phyloP scores from a whole-genome alignment of 352 stramenopile genomes.

The Pythium brachiatum region DNA sequence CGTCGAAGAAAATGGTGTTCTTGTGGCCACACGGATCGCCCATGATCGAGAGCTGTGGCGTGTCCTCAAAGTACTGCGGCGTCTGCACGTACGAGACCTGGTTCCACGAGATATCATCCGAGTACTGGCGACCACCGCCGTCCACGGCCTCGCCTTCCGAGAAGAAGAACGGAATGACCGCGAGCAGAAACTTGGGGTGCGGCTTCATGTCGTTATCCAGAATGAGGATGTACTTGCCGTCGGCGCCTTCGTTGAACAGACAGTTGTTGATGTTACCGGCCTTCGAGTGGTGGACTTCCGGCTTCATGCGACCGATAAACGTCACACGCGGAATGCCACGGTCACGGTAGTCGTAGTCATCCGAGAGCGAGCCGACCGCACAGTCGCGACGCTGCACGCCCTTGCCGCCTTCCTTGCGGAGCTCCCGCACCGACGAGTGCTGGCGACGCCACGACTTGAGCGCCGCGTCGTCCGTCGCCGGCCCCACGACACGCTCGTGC shows the following conservation, averaged over 20 bases:
- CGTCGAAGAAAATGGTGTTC: conserved; percentile 91
- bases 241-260: conserved; percentile 87
- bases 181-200: conserved; percentile 85
- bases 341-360: conserved; percentile 91
- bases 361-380: conserved; percentile 79
- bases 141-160: conserved; percentile 86
- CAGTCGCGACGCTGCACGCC: conserved; percentile 82
- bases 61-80: conserved; percentile 89
- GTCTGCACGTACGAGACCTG: conserved; percentile 89
- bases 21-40: conserved; percentile 87
- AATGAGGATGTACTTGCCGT: conserved; percentile 89
- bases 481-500: conserved; percentile 83
- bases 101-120: conserved; percentile 89
- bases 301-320: conserved; percentile 88
- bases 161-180: conserved; percentile 88
- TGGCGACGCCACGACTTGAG: conserved; percentile 85
- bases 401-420: conserved; percentile 80
- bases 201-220: conserved; percentile 93
- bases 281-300: conserved; percentile 88
- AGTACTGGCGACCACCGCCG: conserved; percentile 80
- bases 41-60: conserved; percentile 80
- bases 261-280: conserved; percentile 92
- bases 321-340: conserved; percentile 82
- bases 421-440: conserved; percentile 81
- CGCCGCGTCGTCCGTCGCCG: conserved; percentile 68